Percentiles rank a stretch among this genome's conserved stretches.
Conservation (phyloP, 768 basidiomycete genomes). For the Coprinellus aureogranulatus region DNA sequence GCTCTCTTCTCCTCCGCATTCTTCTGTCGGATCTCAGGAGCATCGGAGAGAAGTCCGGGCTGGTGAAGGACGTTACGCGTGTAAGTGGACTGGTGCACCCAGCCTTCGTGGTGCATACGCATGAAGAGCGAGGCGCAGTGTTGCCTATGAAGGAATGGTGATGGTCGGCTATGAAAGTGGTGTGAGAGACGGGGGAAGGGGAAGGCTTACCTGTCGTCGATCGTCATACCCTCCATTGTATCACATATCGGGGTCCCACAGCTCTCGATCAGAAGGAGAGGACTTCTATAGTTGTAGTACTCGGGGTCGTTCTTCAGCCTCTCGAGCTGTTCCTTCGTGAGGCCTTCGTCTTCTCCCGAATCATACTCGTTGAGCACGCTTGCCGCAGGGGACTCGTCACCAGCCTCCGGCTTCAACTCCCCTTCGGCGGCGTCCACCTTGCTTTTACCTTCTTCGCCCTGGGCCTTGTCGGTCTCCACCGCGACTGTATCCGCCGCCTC, state of each 20-base stretch:
- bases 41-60: conserved; percentile 26
- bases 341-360: too few species aligned
- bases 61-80: conserved; percentile 40
- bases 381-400: too few species aligned
- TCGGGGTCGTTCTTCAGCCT: neutral
- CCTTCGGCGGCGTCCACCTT: neutral
- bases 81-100: conserved; percentile 34
- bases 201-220: conserved; percentile 37
- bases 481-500: neutral
- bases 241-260: conserved; percentile 32
- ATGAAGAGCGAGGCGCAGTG: conserved; percentile 40
- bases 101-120: conserved; percentile 35
- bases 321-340: neutral
- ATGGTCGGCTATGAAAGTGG: neutral
- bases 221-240: conserved; percentile 18
- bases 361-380: too few species aligned
- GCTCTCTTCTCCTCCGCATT: neutral
- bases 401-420: neutral
- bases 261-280: conserved; percentile 44
- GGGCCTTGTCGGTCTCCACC: neutral
- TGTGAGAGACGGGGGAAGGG: neutral
- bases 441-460: neutral
- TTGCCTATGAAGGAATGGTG: conserved; percentile 19
- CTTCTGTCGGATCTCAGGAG: conserved; percentile 11
- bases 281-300: conserved; percentile 25